Percentiles rank a stretch among this genome's conserved stretches.
These are phyloP conservation scores for Lachnellula cervina DNA, from an alignment of 2,329 filamentous ascomycete genomes.

Conservation along the genomic window DNA sequence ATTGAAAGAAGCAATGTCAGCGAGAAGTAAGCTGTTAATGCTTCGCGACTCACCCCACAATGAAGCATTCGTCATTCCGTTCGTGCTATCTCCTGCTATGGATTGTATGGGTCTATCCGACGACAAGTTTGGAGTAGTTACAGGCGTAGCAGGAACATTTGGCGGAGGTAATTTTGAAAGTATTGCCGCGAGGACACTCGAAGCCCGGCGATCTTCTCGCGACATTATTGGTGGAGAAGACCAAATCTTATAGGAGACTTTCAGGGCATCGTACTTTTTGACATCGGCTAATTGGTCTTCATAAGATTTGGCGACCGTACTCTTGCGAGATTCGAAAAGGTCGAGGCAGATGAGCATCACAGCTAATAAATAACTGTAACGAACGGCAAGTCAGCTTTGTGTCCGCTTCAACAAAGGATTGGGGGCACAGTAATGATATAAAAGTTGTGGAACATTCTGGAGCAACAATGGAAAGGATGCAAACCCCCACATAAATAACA, in stretches of 20 bases:
- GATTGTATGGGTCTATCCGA: too few relatives aligned
- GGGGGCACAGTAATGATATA: too few relatives aligned
- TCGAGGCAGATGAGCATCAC: conserved; percentile 16
- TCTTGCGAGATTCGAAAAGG: conserved; percentile 6
- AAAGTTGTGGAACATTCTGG: too few relatives aligned
- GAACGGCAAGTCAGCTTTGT: too few relatives aligned
- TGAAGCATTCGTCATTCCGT: background rate
- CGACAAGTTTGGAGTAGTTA: background rate
- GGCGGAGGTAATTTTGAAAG: conserved; percentile 8
- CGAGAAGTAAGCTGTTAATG: background rate
- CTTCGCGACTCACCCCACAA: background rate
- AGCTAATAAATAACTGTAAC: conserved; percentile 5
- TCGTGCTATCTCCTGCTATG: background rate
- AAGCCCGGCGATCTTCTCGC: conserved; percentile 8
- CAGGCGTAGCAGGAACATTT: background rate
- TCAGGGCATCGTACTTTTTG: conserved; percentile 5
- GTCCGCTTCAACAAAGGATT: too few relatives aligned
- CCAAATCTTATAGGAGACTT: conserved; percentile 12
- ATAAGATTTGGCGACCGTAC: background rate
- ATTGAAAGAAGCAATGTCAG: background rate
- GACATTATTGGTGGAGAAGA: background rate
- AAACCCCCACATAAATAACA: too few relatives aligned
- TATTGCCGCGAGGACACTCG: conserved; percentile 9
- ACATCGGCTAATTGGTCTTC: background rate
- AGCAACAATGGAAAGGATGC: too few relatives aligned